Conservation (phyloP, 2,329 filamentous ascomycete genomes). For the Ophiocordyceps camponoti-floridani region DNA sequence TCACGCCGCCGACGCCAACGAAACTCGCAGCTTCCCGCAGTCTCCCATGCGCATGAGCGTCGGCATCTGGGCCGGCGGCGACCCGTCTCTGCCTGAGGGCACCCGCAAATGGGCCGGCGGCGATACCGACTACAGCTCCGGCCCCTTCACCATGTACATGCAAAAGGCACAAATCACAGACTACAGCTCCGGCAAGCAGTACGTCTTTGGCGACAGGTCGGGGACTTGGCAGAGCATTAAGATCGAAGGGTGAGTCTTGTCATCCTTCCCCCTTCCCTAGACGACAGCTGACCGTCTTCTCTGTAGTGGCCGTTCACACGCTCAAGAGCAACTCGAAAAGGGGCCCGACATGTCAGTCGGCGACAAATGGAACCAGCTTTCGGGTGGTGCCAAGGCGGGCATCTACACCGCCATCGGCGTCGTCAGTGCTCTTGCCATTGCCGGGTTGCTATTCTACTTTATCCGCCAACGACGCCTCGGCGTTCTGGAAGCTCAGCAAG, state of each 20-base stretch:
- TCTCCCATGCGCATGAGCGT: slow-evolving; percentile 56
- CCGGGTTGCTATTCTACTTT: slow-evolving; percentile 30
- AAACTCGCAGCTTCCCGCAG: slow-evolving; percentile 50
- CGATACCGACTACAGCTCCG: slow-evolving; percentile 43
- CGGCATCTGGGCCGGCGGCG: slow-evolving; percentile 48
- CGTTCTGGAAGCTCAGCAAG: slow-evolving; percentile 28
- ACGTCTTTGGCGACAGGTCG: slow-evolving; percentile 42
- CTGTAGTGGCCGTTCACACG: slow-evolving; percentile 38
- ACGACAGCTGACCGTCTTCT: background rate
- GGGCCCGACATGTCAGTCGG: slow-evolving; percentile 23
- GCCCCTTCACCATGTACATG: slow-evolving; percentile 59
- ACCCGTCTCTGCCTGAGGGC: slow-evolving; percentile 30
- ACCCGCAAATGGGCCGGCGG: slow-evolving; percentile 57
- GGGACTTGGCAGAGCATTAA: slow-evolving; percentile 50
- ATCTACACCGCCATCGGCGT: slow-evolving; percentile 30
- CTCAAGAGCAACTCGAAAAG: slow-evolving; percentile 22
- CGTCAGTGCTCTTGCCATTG: slow-evolving; percentile 21
- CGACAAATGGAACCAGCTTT: slow-evolving; percentile 36
- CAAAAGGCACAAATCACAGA: slow-evolving; percentile 38
- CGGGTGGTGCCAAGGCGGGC: slow-evolving; percentile 29
- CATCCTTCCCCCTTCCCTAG: too few species aligned
- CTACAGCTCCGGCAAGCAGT: slow-evolving; percentile 44
- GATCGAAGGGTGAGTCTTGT: slow-evolving; percentile 26
- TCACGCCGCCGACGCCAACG: slow-evolving; percentile 40
- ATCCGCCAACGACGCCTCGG: slow-evolving; percentile 35